A percentile compares a stretch with the other conserved stretches of the same genome.
phyloP scores from a whole-genome alignment of 306 rosid genomes.

The Malus sieversii region DNA sequence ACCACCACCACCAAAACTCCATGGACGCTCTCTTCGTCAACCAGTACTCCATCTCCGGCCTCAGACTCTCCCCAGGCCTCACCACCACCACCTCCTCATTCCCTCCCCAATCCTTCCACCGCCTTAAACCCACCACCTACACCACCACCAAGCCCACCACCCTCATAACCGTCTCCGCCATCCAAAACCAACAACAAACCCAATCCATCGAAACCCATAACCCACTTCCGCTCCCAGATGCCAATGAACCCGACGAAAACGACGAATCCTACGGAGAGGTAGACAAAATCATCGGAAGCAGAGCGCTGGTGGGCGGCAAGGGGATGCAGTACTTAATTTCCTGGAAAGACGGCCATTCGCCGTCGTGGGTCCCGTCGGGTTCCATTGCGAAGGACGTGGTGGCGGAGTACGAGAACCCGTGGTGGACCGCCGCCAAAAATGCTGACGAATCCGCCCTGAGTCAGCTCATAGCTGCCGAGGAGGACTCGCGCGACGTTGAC shows the following conservation, averaged over 20 bases:
- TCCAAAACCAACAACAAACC: constrained; percentile 33
- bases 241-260: not conserved
- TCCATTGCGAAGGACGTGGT: constrained; percentile 74
- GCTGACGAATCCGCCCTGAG: constrained; percentile 46
- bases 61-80: constrained; percentile 30
- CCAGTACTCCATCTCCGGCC: constrained; percentile 49
- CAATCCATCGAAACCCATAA: not conserved
- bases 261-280: constrained; percentile 72
- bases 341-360: constrained; percentile 82
- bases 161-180: constrained; percentile 11
- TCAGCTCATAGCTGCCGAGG: constrained; percentile 30
- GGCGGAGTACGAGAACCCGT: constrained; percentile 69
- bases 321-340: constrained; percentile 75
- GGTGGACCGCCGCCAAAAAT: constrained; percentile 91
- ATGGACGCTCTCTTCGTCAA: constrained; percentile 64
- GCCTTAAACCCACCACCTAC: constrained; percentile 18
- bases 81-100: constrained; percentile 1
- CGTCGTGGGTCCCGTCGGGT: constrained; percentile 70
- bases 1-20: not conserved
- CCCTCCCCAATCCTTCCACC: constrained; percentile 12
- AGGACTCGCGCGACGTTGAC: constrained; percentile 56
- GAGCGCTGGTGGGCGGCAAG: constrained; percentile 33
- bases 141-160: not conserved
- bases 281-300: constrained; percentile 65
- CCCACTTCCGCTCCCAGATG: not conserved